Conservation (phyloP, 306 rosid species). For the Glycine latifolia region DNA sequence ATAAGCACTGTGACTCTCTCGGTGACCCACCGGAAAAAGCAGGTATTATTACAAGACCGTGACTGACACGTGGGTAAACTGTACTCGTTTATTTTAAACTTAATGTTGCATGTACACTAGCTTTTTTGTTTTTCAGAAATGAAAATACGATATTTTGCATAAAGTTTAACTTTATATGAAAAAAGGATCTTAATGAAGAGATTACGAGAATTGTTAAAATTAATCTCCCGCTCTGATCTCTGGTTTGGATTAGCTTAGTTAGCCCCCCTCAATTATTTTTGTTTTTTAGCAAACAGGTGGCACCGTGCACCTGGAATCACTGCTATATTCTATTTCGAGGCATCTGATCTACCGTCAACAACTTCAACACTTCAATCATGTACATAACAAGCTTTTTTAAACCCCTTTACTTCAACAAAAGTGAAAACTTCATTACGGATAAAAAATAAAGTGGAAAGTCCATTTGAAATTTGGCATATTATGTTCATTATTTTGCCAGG, state of each 20-base stretch:
- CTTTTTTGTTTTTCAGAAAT: neutral
- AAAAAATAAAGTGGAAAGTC: neutral
- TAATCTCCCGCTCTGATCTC: constrained; percentile 22
- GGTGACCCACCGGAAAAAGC: constrained; percentile 54
- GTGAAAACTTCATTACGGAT: neutral
- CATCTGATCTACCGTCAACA: neutral
- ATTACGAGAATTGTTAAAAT: neutral
- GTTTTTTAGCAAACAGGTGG: neutral
- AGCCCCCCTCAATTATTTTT: constrained; percentile 41
- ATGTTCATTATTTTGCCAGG: neutral
- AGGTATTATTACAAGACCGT: constrained; percentile 28
- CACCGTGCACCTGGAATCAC: constrained; percentile 21
- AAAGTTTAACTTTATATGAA: constrained; percentile 1
- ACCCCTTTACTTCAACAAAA: neutral
- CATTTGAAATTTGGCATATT: neutral
- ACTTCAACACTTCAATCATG: constrained; percentile 1
- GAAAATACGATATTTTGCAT: neutral
- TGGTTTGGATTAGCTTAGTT: constrained; percentile 15
- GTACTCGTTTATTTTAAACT: neutral
- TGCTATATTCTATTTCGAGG: constrained; percentile 31
- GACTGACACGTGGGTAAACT: constrained; percentile 43
- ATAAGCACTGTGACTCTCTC: constrained; percentile 41
- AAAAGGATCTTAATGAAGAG: neutral
- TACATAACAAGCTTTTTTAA: neutral
- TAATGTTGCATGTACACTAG: neutral